These are phyloP conservation scores for Pontederia paniculata DNA, from an alignment of 176 grass and related monocot genomes.

Conservation along the genomic window DNA sequence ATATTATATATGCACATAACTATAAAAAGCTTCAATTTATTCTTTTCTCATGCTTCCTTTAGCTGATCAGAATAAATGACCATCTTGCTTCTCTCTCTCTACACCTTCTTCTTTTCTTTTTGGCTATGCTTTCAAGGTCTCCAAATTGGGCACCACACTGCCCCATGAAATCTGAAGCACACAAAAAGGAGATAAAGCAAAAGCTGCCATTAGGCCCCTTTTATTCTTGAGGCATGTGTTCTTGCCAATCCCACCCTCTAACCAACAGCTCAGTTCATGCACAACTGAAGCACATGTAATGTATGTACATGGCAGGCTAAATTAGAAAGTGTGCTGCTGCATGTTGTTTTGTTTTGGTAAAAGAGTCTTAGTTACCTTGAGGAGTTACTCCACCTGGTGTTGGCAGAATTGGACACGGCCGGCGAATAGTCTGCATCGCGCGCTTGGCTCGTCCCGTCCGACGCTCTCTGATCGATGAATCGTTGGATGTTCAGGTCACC, in stretches of 20 bases:
- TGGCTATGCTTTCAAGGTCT: slow-evolving; percentile 20
- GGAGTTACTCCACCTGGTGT: slow-evolving; percentile 79
- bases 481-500: slow-evolving; percentile 11
- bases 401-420: slow-evolving; percentile 30
- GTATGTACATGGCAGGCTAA: slow-evolving; percentile 27
- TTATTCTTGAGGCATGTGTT: slow-evolving; percentile 22
- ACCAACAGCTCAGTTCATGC: slow-evolving; percentile 25
- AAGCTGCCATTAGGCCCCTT: slow-evolving; percentile 25
- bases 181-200: slow-evolving; percentile 28
- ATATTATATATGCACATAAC: neutral
- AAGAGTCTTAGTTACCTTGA: slow-evolving; percentile 37
- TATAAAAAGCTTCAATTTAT: slow-evolving; percentile 1
- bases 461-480: slow-evolving; percentile 40
- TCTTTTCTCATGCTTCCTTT: slow-evolving; percentile 1
- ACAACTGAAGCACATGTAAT: slow-evolving; percentile 11
- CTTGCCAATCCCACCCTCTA: slow-evolving; percentile 17
- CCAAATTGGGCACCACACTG: slow-evolving; percentile 14
- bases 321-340: slow-evolving; percentile 3
- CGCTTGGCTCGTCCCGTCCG: slow-evolving; percentile 18
- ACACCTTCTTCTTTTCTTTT: slow-evolving; percentile 6
- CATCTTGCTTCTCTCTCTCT: too few relatives aligned
- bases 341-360: slow-evolving; percentile 14
- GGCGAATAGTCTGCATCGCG: slow-evolving; percentile 49
- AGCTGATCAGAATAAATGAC: too few relatives aligned
- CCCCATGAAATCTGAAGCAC: slow-evolving; percentile 9